Evolutionary conservation across 2,329 filamentous ascomycete species (phyloP).

Genomic region (Cucurbitaria berberidis): DNA sequence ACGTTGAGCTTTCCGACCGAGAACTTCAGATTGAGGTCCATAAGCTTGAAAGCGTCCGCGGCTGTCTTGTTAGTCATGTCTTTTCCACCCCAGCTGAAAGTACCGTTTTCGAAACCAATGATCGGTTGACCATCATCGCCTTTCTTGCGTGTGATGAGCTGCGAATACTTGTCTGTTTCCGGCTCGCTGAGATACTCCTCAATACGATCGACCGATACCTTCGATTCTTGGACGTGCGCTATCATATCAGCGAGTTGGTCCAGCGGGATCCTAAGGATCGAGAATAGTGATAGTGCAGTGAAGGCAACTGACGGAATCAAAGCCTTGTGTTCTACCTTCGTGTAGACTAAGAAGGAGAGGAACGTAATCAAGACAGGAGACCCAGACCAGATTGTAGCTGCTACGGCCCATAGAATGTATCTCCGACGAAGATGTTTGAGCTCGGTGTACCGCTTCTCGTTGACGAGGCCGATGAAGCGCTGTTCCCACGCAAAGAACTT

Average conservation of each 20-base stretch:
- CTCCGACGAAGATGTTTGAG: constrained; percentile 78
- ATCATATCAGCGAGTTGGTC: constrained; percentile 99
- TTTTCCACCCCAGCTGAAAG: constrained; percentile 83
- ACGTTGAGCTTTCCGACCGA: constrained; percentile 86
- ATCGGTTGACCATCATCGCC: constrained; percentile 72
- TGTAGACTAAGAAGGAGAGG: constrained; percentile 93
- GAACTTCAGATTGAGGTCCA: constrained; percentile 85
- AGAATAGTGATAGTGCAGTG: constrained; percentile 94
- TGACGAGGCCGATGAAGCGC: constrained; percentile 82
- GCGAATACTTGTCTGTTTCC: constrained; percentile 93
- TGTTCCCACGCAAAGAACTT: constrained; percentile 99
- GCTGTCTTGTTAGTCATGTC: constrained; percentile 60
- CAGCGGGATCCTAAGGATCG: constrained; percentile 87
- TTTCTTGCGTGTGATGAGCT: constrained; percentile 73
- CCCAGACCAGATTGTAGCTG: constrained; percentile 95
- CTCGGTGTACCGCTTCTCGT: constrained; percentile 84
- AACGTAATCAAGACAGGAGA: constrained; percentile 96
- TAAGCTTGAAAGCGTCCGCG: constrained; percentile 74
- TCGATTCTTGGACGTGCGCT: constrained; percentile 95
- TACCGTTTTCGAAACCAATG: constrained; percentile 85
- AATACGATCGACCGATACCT: constrained; percentile 95
- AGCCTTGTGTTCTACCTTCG: constrained; percentile 84
- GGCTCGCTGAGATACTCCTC: constrained; percentile 93
- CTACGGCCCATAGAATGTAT: constrained; percentile 89
- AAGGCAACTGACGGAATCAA: constrained; percentile 93